Evolutionary conservation across 306 rosid genomes (phyloP), one percentile per base, ranked within the genome.

Genomic region (Cicer bijugum): DNA sequence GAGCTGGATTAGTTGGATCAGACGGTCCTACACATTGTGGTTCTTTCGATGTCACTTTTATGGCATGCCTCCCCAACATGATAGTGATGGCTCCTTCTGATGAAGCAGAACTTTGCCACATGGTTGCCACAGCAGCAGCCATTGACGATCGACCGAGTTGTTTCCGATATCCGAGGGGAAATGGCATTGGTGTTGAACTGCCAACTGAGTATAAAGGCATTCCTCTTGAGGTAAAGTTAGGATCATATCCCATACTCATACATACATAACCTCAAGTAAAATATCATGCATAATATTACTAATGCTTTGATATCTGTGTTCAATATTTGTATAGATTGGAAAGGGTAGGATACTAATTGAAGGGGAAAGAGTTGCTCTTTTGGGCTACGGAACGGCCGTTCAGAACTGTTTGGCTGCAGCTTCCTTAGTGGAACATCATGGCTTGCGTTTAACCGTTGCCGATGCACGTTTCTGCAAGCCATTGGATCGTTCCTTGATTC

Each of bases 11-110:
- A 19, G 99, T 95, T 20, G 97, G 99, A 63, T 96, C 97, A 11
- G 99, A 95, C 76, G 99, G 99, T 59, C 97, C 99, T 0, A 95
- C 99, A 0, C 99, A 90, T 68, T 75, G 78, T 9, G 97, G 97
- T 72, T 75, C 97, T 57, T 95, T 95, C 68, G 99, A 95, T 67
- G 97, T 95, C 60, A 87, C 99, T 10, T 91, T 85, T 60, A 95
- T 95, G 99, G 99, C 97, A 70, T 95, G 97, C 84, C 96, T 95
- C 20, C 97, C 99, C 59, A 95, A 91, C 88, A 91, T 95, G 99
- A 97, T 95, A 83, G 97, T 95, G 75, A 91, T 91, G 97, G 97
- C 99, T 78, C 97, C 99, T 78, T 86, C 97, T 1, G 99, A 91
- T 48, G 96, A 95, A 85, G 92, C 89, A 2, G 99, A 95, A 82